Conservation (phyloP, 805 yeast genomes). For the Saccharomycopsis fermentans region DNA sequence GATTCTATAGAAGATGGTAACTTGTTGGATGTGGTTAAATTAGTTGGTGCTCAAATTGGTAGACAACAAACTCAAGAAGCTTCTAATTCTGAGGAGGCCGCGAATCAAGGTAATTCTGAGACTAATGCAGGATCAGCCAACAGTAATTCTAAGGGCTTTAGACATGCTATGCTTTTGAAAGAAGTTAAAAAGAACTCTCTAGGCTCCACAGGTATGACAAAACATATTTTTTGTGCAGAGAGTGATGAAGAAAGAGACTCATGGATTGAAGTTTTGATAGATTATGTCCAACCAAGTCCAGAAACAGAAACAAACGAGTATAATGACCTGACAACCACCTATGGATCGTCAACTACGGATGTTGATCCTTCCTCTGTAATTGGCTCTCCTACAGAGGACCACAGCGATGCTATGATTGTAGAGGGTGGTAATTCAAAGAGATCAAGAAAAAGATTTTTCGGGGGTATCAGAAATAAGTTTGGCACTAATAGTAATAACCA, state of each 20-base stretch:
- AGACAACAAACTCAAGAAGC: constrained; percentile 29
- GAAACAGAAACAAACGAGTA: constrained; percentile 7
- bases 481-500: constrained; percentile 2
- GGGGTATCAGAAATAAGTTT: constrained; percentile 17
- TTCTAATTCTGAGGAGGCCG: constrained; percentile 33
- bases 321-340: neutral
- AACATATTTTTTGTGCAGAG: constrained; percentile 69
- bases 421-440: constrained; percentile 16
- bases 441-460: constrained; percentile 15
- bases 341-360: constrained; percentile 4
- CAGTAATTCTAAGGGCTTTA: constrained; percentile 29
- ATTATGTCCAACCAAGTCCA: constrained; percentile 20
- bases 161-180: constrained; percentile 52
- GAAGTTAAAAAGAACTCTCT: constrained; percentile 31
- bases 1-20: constrained; percentile 46
- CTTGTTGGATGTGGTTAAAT: constrained; percentile 39
- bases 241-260: constrained; percentile 63
- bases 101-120: constrained; percentile 22
- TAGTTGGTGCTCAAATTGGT: constrained; percentile 46
- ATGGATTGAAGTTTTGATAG: constrained; percentile 48
- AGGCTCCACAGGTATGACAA: constrained; percentile 26
- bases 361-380: constrained; percentile 3
- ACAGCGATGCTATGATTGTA: constrained; percentile 14
- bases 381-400: constrained; percentile 9
- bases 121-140: constrained; percentile 22